A percentile compares a stretch with the other conserved stretches of the same genome.
phyloP scores from a whole-genome alignment of 1,284 basidiomycete genomes.

The Boletus calvinii region DNA sequence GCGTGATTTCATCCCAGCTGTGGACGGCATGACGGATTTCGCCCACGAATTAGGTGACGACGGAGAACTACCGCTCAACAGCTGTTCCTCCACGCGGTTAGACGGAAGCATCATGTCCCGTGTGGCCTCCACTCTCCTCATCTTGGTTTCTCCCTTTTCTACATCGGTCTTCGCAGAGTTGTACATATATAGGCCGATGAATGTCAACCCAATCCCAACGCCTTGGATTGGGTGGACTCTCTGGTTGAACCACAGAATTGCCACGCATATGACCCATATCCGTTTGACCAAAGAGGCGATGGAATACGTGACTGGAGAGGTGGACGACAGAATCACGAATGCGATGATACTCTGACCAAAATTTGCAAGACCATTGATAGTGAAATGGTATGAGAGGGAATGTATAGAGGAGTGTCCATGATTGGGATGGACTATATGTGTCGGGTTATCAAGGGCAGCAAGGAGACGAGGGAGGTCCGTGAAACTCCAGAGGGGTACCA shows the following conservation, averaged over 20 bases:
- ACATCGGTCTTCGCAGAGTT: constrained; percentile 92
- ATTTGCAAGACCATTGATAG: constrained; percentile 93
- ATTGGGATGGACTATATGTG: constrained; percentile 48
- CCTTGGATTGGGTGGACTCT: constrained; percentile 82
- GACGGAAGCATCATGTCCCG: constrained; percentile 71
- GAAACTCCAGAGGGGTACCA: constrained; percentile 93
- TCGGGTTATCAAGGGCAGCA: constrained; percentile 39
- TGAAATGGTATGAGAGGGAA: constrained; percentile 72
- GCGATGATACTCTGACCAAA: constrained; percentile 98
- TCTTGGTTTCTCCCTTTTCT: constrained; percentile 88
- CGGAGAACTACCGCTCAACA: constrained; percentile 43
- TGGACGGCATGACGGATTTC: constrained; percentile 18
- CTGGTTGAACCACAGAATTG: constrained; percentile 97
- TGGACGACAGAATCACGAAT: constrained; percentile 92
- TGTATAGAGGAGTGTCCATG: constrained; percentile 50
- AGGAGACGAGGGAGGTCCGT: constrained; percentile 76
- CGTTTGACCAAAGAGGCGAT: constrained; percentile 98
- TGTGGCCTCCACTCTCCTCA: constrained; percentile 81
- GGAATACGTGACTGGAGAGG: constrained; percentile 97
- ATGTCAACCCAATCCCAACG: constrained; percentile 87
- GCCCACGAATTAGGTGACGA: constrained; percentile 13
- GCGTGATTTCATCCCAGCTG: constrained; percentile 29
- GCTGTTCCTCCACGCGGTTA: constrained; percentile 54
- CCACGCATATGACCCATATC: constrained; percentile 96
- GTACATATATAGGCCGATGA: constrained; percentile 93